phyloP scores from a whole-genome alignment of 179 eudicot genomes.

The Corrigiola litoralis region DNA sequence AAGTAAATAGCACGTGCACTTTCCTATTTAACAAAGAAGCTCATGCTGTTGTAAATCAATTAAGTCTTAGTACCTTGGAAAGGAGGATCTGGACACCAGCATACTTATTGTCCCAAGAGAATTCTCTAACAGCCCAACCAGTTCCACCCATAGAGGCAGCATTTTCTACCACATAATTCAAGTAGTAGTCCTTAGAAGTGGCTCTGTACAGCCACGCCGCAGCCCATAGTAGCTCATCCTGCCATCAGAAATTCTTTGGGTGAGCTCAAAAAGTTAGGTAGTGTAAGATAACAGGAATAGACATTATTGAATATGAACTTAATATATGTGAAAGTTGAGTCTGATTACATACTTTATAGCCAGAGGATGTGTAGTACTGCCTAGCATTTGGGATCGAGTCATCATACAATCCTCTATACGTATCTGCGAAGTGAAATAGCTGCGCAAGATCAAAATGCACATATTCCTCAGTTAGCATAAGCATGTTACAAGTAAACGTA shows the following conservation, averaged over 20 bases:
- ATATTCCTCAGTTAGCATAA: neutral
- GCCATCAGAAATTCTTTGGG: neutral
- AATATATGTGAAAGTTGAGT: neutral
- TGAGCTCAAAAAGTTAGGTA: neutral
- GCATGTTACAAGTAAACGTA: neutral
- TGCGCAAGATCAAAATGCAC: constrained; percentile 24
- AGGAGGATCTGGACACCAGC: constrained; percentile 82
- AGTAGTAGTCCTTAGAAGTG: constrained; percentile 56
- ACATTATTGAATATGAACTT: neutral
- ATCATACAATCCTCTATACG: constrained; percentile 58
- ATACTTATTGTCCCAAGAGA: constrained; percentile 94
- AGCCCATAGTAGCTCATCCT: constrained; percentile 95
- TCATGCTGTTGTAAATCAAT: too few species aligned
- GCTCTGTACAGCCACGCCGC: constrained; percentile 90
- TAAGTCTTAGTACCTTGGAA: constrained; percentile 51
- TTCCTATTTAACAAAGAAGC: too few species aligned
- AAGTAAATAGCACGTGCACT: too few species aligned
- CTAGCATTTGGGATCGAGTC: constrained; percentile 58
- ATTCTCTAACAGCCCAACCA: constrained; percentile 80
- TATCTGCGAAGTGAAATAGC: constrained; percentile 83
- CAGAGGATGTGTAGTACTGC: constrained; percentile 68
- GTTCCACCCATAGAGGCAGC: constrained; percentile 87
- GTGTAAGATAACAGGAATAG: too few species aligned
- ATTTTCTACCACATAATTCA: constrained; percentile 63
- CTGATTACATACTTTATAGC: constrained; percentile 47